Base-by-base conservation (phyloP, 345 rosid species). In the Mercurialis annua region DNA sequence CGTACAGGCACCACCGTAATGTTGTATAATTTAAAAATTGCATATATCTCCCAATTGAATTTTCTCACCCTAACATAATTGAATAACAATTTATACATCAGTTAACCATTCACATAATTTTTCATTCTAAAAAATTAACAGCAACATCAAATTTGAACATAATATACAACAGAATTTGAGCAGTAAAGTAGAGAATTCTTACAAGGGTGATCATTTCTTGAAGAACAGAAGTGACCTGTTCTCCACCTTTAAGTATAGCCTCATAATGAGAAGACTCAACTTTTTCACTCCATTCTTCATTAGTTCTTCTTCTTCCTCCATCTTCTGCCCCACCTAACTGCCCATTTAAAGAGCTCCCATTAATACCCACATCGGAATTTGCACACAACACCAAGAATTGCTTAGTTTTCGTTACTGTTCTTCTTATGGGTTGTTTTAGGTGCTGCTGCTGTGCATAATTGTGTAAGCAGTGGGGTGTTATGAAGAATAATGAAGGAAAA, bases 151-250 rank as follows among this genome's bases (percentile, higher is more conserved):
- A 34, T 0, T 3, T 14, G 18, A 1, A 24, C 16, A 10, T 26
- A 34, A 62, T 31, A 46, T 60, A 0, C 24, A 62, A 43, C 34
- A 1, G 27, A 58, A n/a, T 12, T 14, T 20, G 9, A 3, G 10
- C 40, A 2, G 3, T 44, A 50, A 49, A 8, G 36, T 20, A 48
- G 29, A 34, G 47, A 65, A 80, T 57, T n/a, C n/a, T n/a, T 77
- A 92, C 97, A 24, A 92, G 85, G 53, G 86, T 78, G 47, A 92
- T 92, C 86, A 92, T 92, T 75, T 92, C 97, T 76, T 89, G 78
- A 30, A 87, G 88, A 66, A 90, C 97, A 48, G 97, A 93, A 43
- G 88, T 85, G 64, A 93, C 98, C 79, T 93, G 97, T 66, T 89
- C 96, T 38, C 97, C 98, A 47, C 97, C 97, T 81, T 86, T 87